Evolutionary conservation across 495 filamentous ascomycete species (phyloP), one percentile per base, ranked within the genome.

Genomic region (Xylaria sp.): DNA sequence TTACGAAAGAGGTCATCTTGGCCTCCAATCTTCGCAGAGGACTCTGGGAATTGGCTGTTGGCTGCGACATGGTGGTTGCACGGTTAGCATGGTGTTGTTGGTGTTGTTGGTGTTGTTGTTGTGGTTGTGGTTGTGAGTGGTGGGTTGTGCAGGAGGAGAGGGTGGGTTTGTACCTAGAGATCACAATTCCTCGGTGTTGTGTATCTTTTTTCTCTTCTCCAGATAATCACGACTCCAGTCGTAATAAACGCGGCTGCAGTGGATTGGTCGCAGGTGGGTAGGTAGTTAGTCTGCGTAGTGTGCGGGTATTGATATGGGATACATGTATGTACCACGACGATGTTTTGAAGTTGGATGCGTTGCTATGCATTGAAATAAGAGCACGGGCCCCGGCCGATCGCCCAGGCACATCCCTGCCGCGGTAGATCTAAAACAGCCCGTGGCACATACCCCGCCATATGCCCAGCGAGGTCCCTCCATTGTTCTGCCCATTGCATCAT

Each of bases 1-100:
- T 85, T 58, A 86, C 85, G 79, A 85, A 85, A 59, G 85, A 85
- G 71, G 84, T 76, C 84, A 86, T 86, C 73, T 72, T 81, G 52
- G 62, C 70, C 46, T 68, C 73, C 48, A 75, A 55, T 61, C 61
- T 74, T 40, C 55, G 59, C 31, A 75, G 66, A 62, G 75, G 72
- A 33, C 67, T 67, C 14, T 61, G 58, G 24, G 21, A 33, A 29
- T 21, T 41, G n/a, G 40, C 21, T 65, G 69, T 67, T 58, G 76
- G 61, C 76, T 78, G 75, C 61, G 75, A 46, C 72, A 75, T 74
- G 19, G 68, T 48, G 62, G n/a, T 55, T 26, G 31, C 5, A 24
- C 61, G 62, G 67, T 76, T 75, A 75, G 77, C 72, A 70, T 70
- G 67, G 55, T 62, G 24, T 29, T 24, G 57, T 61, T 61, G n/a